Base-by-base conservation (phyloP, 306 rosid genomes). In the Sophora flavescens region DNA sequence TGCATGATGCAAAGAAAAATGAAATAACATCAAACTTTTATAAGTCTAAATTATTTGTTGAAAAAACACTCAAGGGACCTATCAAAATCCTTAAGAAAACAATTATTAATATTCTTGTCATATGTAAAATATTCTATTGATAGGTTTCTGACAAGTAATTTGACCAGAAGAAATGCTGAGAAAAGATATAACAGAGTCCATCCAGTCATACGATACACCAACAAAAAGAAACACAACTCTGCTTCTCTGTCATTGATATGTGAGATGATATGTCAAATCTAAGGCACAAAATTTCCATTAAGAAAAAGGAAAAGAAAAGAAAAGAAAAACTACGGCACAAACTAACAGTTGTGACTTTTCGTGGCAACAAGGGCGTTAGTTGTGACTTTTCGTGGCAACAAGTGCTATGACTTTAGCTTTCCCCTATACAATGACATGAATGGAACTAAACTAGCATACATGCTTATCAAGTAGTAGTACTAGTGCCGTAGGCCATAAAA, bases 1-100 rank as follows among this genome's bases (percentile, higher is more conserved):
- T 91, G 81, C 68, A 83, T 12, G 47, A 35, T n/a, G 72, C 51
- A 36, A 70, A 58, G 17, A 28, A 69, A 68, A 83, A 44, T 11
- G 70, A 61, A 68, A 62, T 35, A 56, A 48, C 17, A 30, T 81
- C 66, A 78, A 61, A 1, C 2, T 62, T n/a, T 63, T 32, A 13
- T 9, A 56, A 68, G 18, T 30, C 36, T 4, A 72, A 74, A 67
- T 59, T 65, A n/a, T 61, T 60, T 42, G 38, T 33, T 22, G 42
- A 54, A 71, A 51, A 36, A 26, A 1, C 14, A 71, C 30, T 39
- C 42, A 41, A 0, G 11, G 35, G 72, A 5, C n/a, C 63, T 33
- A 44, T 56, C 28, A 52, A 17, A 45, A 72, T 72, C 52, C 69
- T 59, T 9, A 11, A 35, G 47, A 63, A 65, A 76, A 65, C 62